Conservation (phyloP, 2,329 filamentous ascomycete genomes). For the Cytospora piceicola region DNA sequence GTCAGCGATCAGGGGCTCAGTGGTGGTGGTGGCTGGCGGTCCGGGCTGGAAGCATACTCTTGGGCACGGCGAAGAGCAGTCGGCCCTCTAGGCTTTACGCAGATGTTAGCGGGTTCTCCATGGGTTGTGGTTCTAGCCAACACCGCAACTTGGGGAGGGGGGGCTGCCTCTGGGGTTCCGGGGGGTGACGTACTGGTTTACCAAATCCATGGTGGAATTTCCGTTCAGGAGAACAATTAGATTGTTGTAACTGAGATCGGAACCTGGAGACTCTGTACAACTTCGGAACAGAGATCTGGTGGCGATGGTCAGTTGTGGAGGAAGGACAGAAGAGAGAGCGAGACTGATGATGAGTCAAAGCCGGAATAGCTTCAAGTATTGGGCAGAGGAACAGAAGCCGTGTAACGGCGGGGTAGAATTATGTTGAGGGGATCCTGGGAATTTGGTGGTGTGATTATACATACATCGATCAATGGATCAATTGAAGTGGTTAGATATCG, state of each 20-base stretch:
- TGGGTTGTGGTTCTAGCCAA: slow-evolving; percentile 6
- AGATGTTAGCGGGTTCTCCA: slow-evolving; percentile 42
- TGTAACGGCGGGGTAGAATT: not conserved
- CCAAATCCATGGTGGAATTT: slow-evolving; percentile 51
- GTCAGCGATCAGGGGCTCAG: slow-evolving; percentile 32
- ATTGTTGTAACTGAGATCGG: not conserved
- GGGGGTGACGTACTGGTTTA: slow-evolving; percentile 53
- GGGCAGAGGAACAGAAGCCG: slow-evolving; percentile 18
- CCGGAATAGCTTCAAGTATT: slow-evolving; percentile 23
- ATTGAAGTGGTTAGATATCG: not conserved
- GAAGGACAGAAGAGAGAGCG: slow-evolving; percentile 6
- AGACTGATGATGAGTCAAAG: slow-evolving; percentile 26
- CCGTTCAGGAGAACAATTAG: not conserved
- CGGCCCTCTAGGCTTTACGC: slow-evolving; percentile 80
- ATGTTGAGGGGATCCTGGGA: not conserved
- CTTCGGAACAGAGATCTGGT: not conserved
- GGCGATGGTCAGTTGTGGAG: slow-evolving; percentile 11
- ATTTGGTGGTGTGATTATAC: not conserved
- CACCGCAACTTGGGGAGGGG: not conserved
- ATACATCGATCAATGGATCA: slow-evolving; percentile 1
- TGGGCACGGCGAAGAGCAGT: slow-evolving; percentile 95
- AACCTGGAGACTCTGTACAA: not conserved
- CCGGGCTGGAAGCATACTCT: slow-evolving; percentile 68
- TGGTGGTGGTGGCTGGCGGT: slow-evolving; percentile 15
- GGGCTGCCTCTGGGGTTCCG: slow-evolving; percentile 2